Evolutionary conservation across 2,329 filamentous ascomycete genomes (phyloP).

Genomic region (Scedosporium dehoogii): DNA sequence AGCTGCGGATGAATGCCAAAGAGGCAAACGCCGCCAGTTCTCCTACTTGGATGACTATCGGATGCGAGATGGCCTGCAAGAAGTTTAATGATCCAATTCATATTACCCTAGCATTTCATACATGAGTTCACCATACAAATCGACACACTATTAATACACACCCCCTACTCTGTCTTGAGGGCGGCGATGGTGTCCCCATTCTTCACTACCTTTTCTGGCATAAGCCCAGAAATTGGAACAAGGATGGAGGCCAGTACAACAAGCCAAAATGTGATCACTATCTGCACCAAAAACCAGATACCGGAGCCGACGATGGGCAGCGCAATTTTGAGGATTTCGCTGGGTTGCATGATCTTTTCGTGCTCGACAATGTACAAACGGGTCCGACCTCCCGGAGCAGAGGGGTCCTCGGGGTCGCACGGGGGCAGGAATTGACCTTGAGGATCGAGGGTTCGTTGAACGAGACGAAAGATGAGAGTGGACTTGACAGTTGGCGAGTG

Average conservation of each 20-base stretch:
- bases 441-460: slow-evolving; percentile 1
- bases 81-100: too few species aligned
- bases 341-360: not conserved
- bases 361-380: not conserved
- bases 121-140: not conserved
- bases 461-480: slow-evolving; percentile 2
- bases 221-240: not conserved
- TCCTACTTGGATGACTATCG: too few species aligned
- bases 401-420: not conserved
- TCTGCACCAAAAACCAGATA: not conserved
- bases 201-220: slow-evolving; percentile 2
- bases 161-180: not conserved
- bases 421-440: not conserved
- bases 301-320: not conserved
- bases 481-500: not conserved
- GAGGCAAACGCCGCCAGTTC: too few species aligned
- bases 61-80: too few species aligned
- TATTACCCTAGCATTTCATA: too few species aligned
- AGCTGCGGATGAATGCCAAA: too few species aligned
- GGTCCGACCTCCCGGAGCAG: not conserved
- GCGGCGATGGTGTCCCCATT: not conserved
- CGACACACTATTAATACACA: not conserved
- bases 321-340: not conserved
- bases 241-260: not conserved
- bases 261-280: not conserved